Base-by-base conservation (phyloP, 106 monocot genomes). In the Allium fistulosum region DNA sequence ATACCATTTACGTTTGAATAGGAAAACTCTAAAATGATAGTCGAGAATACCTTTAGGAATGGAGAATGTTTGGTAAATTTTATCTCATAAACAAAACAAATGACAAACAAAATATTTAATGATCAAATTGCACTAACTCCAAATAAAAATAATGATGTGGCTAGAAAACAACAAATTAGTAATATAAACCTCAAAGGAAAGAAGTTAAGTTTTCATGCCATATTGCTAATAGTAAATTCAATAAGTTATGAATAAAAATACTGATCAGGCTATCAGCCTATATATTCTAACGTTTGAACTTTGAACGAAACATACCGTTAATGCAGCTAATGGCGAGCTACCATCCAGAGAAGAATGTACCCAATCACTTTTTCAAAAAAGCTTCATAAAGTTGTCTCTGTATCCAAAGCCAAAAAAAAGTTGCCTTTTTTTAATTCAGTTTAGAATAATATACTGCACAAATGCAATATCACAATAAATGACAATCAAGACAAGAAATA, bases 361-460 rank as follows among this genome's bases (percentile, higher is more conserved):
- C 11, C 87, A 73, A 15, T 99, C 90, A 80, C 93, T 99, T 18
- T n/a, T 93, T 87, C 28, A 99, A 68, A 77, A 99, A 99, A 72
- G 87, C 99, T 90, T 99, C 99, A 81, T 99, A 99, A 14, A 99
- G 63, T 84, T 90, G 87, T 74, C 92, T 82, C 99, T 99, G 87
- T 72, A 76, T 68, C 66, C 57, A 68, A 61, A 37, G 37, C 22
- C 22, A 0, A 37, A 37, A 37, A 69, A 26, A 70, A 9, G 27
- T 27, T 7, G 9, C 2, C 4, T 0, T 56, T 56, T 4, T 10
- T 69, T 46, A 55, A 50, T 45, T 69, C 16, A 45, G 57, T 69
- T 7, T 56, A n/a, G 1, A 27, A 26, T 17, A 15, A 9, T 28
- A 45, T 5, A 37, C 37, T 37, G 37, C 37, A 37, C 37, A 37